Evolutionary conservation across 345 rosid species (phyloP), one percentile per base, ranked within the genome.

Genomic region (Populus pruinosa): DNA sequence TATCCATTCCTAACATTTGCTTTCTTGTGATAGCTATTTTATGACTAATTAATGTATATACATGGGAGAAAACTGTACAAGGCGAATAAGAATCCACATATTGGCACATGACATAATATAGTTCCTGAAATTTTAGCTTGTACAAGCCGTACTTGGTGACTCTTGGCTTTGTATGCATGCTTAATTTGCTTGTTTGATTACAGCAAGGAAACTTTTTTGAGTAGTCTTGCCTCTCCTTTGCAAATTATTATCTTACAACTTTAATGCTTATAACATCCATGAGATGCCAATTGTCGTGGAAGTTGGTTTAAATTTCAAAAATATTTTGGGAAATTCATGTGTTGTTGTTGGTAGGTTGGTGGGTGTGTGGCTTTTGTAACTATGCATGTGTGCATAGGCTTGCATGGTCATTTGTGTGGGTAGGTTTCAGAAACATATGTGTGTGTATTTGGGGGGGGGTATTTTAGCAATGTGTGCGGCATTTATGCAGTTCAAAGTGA

Each of bases 131-230:
- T 33, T 33, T 33, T 33, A 11, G 50, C 18, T 35, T 77, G 61
- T 59, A 18, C 38, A 0, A 17, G 31, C 49, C 25, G 5, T 67
- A 25, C 50, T 59, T 38, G 41, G 53, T 33, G 36, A 33, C 5
- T 33, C 36, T 5, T 4, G 36, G 36, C 27, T 23, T 62, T 63
- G 70, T 21, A 55, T 0, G 1, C 16, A 0, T 53, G 4, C n/a
- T 23, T 53, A 29, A 29, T 55, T 9, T 16, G 7, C 74, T 49
- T 67, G 47, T 67, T 43, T 59, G 76, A 73, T 38, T 73, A 73
- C 50, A 36, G 14, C 18, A 41, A 33, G 27, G 55, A 74, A 56
- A 20, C 17, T 12, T n/a, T 11, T 18, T 13, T 73, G 16, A 73
- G 64, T 59, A 59, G 29, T 23, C 8, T 25, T n/a, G 13, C 29